Evolutionary conservation across 2,329 filamentous ascomycete genomes (phyloP).

Genomic region (Fusarium avenaceum): DNA sequence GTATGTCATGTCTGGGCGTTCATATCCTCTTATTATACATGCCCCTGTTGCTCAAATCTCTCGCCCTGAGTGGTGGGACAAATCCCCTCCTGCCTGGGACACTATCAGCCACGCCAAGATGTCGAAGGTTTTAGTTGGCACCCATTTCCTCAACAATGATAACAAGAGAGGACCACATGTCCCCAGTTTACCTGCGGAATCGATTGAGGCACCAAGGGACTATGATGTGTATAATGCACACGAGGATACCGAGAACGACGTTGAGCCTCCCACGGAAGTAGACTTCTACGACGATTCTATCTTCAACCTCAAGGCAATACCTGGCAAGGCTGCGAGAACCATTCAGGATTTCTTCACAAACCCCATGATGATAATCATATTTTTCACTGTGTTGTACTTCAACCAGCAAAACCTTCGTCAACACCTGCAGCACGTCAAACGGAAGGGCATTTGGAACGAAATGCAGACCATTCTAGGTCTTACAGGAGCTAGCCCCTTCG

Average conservation of each 20-base stretch:
- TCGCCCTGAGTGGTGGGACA: constrained; percentile 63
- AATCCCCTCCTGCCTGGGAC: constrained; percentile 56
- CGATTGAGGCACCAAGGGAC: constrained; percentile 43
- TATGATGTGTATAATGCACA: constrained; percentile 35
- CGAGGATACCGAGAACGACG: constrained; percentile 52
- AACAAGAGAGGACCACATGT: constrained; percentile 54
- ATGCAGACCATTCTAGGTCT: constrained; percentile 29
- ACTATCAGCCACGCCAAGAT: constrained; percentile 62
- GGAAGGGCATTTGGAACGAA: constrained; percentile 50
- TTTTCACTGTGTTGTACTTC: constrained; percentile 59
- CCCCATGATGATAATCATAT: constrained; percentile 63
- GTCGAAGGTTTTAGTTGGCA: constrained; percentile 76
- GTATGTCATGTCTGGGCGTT: constrained; percentile 91
- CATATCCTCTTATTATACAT: constrained; percentile 87
- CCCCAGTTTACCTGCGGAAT: constrained; percentile 55
- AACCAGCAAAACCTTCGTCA: constrained; percentile 62
- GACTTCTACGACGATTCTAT: constrained; percentile 55
- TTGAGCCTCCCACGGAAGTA: constrained; percentile 48
- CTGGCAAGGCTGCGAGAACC: constrained; percentile 63
- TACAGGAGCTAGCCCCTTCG: not conserved
- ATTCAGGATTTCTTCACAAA: constrained; percentile 69
- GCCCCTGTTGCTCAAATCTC: constrained; percentile 64
- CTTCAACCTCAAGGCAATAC: constrained; percentile 66
- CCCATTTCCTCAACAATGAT: constrained; percentile 70
- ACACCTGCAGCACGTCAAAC: constrained; percentile 54